phyloP scores from a whole-genome alignment of 1,139 yeast species.

The Hemisphaericaspora xylofermentans region DNA sequence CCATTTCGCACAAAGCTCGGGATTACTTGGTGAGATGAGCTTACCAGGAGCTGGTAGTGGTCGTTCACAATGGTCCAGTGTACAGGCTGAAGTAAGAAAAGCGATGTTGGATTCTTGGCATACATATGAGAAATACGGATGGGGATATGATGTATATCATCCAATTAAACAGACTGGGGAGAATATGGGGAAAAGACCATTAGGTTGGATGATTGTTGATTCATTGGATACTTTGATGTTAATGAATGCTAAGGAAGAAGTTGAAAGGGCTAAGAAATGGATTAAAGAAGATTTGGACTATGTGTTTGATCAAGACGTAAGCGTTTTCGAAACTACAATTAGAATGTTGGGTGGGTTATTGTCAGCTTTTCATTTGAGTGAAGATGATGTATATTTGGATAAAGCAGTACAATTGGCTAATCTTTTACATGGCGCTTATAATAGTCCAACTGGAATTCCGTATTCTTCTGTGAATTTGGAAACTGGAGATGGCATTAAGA shows the following conservation, averaged over 20 bases:
- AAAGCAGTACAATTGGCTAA: constrained; percentile 77
- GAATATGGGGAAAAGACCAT: constrained; percentile 79
- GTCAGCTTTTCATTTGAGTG: constrained; percentile 74
- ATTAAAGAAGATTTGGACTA: constrained; percentile 53
- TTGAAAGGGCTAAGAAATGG: constrained; percentile 71
- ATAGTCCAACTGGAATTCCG: constrained; percentile 67
- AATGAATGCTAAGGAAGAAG: constrained; percentile 73
- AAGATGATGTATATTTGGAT: constrained; percentile 69
- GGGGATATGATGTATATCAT: constrained; percentile 58
- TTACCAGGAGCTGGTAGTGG: not conserved
- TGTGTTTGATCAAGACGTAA: constrained; percentile 67
- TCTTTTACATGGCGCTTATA: constrained; percentile 65
- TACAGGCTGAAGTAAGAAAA: constrained; percentile 55
- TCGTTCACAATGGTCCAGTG: constrained; percentile 43
- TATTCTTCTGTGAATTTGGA: constrained; percentile 74
- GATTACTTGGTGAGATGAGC: not conserved
- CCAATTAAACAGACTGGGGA: constrained; percentile 61
- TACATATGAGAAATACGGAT: constrained; percentile 72
- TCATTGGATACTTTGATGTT: constrained; percentile 79
- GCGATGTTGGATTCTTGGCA: constrained; percentile 80
- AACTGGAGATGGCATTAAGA: constrained; percentile 58
- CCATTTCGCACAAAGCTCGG: constrained; percentile 12
- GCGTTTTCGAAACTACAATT: constrained; percentile 89
- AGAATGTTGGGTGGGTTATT: constrained; percentile 91
- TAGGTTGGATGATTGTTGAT: constrained; percentile 96